Evolutionary conservation across 108 stramenopile genomes (phyloP), one percentile per base, ranked within the genome.

Genomic region (Conticribra guillardii): DNA sequence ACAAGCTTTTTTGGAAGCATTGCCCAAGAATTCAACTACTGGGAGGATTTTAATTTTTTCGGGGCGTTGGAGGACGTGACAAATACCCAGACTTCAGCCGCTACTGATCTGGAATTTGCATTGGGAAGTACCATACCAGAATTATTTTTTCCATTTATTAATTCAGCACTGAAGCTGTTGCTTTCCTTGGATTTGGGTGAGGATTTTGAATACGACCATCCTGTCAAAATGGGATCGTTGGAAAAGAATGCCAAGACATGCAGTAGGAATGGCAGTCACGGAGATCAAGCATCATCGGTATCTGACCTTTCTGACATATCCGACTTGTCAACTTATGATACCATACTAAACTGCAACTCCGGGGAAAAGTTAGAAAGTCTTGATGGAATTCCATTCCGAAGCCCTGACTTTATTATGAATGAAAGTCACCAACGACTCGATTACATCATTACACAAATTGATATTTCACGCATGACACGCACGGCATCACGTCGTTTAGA

Each of bases 391-490:
- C 3, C 18, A 62, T 63, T 33, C 64, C 58, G 15, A 29, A 47
- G 21, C 48, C 58, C 14, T 26, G 32, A 37, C 29, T 15, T 44
- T 53, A 3, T 61, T 58, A n/a, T 46, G 28, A 0, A 47, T 49
- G 28, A 8, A 27, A 18, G 73, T 54, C 15, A 65, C 48, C 33
- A 57, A 47, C 71, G 84, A 33, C 66, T 92, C 26, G 91, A 92
- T 52, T 92, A 84, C 48, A 82, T 83, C 28, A 89, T 92, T 28
- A 85, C 88, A 2, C 91, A 92, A 80, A 79, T 87, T 76, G 91
- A 92, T 47, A 83, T 92, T 33, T 69, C 85, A 24, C 77, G 91
- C 7, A 92, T 92, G 91, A 67, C 82, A 19, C 76, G 91, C 28
- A 81, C 84, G 56, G 88, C 88, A 17, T 82, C 86, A 4, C 69